A percentile compares a stretch with the other conserved stretches of the same genome.
These are phyloP conservation scores for Urtica urens DNA, from an alignment of 306 rosid species.

Conservation along the genomic window DNA sequence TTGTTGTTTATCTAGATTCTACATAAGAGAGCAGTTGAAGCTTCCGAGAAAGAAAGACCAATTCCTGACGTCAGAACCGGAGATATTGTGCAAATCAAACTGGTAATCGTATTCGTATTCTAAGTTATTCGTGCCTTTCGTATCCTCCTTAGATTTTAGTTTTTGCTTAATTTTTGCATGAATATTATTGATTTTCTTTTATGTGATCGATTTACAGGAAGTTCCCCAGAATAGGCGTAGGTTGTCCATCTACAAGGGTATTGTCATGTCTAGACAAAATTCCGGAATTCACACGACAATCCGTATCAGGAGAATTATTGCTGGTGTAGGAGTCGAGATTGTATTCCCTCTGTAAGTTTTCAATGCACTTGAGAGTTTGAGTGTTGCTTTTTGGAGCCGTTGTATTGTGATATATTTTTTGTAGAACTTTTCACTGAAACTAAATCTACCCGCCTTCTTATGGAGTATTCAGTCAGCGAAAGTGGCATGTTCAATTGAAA, in stretches of 20 bases:
- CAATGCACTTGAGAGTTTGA: not conserved
- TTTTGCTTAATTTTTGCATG: not conserved
- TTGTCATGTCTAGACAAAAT: constrained; percentile 86
- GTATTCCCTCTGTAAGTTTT: constrained; percentile 77
- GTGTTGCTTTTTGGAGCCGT: not conserved
- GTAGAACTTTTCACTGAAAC: too few species aligned
- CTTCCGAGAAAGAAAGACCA: constrained; percentile 57
- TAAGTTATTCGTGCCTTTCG: not conserved
- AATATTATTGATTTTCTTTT: constrained; percentile 7
- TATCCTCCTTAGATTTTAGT: not conserved
- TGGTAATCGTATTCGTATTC: constrained; percentile 38
- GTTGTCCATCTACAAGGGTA: constrained; percentile 75
- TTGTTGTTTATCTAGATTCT: constrained; percentile 43
- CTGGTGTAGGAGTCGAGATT: constrained; percentile 91
- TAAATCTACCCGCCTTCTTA: too few species aligned
- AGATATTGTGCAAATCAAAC: constrained; percentile 75
- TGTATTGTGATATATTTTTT: too few species aligned
- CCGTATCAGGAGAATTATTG: constrained; percentile 81
- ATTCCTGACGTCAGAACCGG: constrained; percentile 82
- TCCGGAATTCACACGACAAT: constrained; percentile 94
- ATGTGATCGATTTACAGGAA: constrained; percentile 42
- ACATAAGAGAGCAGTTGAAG: constrained; percentile 72
- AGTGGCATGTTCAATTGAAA: too few species aligned
- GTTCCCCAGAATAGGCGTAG: constrained; percentile 93
- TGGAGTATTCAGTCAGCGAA: too few species aligned